A percentile compares a stretch with the other conserved stretches of the same genome.
Evolutionary conservation across 2,329 filamentous ascomycete species (phyloP).

Genomic region (Arthrobotrys megalospora): DNA sequence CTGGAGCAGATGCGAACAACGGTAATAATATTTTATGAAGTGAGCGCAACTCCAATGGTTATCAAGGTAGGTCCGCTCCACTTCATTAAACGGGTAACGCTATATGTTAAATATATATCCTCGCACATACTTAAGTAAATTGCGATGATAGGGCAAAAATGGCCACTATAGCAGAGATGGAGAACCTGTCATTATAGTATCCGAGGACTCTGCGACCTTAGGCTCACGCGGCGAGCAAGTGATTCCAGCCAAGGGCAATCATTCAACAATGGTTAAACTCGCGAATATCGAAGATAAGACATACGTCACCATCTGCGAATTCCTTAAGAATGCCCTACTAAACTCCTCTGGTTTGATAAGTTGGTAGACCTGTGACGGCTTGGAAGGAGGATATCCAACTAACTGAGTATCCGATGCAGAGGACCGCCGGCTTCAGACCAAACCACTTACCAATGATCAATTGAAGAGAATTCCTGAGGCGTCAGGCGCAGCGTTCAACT

Average conservation of each 20-base stretch:
- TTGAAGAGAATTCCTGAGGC: too few species aligned
- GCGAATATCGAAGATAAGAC: background rate
- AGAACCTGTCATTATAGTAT: background rate
- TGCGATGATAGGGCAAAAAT: background rate
- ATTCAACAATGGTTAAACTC: conserved; percentile 11
- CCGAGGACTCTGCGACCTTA: background rate
- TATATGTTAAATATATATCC: background rate
- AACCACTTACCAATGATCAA: too few species aligned
- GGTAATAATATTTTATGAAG: background rate
- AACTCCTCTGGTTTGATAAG: too few species aligned
- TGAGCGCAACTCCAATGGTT: background rate
- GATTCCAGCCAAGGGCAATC: background rate
- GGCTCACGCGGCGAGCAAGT: background rate
- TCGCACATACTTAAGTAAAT: background rate
- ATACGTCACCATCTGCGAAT: background rate
- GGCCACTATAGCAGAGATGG: background rate
- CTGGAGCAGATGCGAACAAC: background rate
- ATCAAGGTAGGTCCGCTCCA: background rate
- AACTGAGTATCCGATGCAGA: too few species aligned
- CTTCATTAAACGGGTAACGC: too few species aligned
- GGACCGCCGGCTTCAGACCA: too few species aligned
- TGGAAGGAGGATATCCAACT: too few species aligned
- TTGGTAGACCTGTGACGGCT: too few species aligned
- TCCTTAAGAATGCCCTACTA: background rate
- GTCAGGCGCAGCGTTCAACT: too few species aligned